Evolutionary conservation across 768 basidiomycete species (phyloP), one percentile per base, ranked within the genome.

Genomic region (Mrakia blollopis): DNA sequence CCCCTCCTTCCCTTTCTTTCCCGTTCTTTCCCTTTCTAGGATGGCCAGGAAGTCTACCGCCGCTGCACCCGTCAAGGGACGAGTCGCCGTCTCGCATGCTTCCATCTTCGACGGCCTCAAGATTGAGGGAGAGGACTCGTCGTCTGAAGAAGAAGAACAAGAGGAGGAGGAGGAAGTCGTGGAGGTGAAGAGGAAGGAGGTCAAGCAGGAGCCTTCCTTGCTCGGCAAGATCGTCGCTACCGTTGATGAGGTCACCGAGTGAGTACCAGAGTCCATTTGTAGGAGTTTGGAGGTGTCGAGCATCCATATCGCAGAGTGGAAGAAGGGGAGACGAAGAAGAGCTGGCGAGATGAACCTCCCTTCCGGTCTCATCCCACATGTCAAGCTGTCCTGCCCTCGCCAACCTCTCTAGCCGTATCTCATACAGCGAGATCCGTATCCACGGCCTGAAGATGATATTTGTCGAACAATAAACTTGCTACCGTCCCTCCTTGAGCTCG

Each of bases 121-220:
- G 63, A 73, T 77, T 37, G 76, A 77, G 50, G 76, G 76, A 54
- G 68, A 76, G 21, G 68, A 76, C 37, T 52, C 65, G 67, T 57
- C 50, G 14, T 39, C 44, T 9, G 73, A 74, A 18, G 73, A 74
- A 28, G 63, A 35, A 25, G 57, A 71, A 18, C 44, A 62, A 14
- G 57, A 69, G 54, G 71, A 70, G 44, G 68, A 61, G 41, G 65
- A 68, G 21, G 70, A 65, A 6, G 72, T 63, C 37, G 70, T 63
- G 18, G 71, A 63, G 44, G 39, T 50, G 25, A 32, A 21, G 28
- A 50, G 73, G 47, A 41, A 72, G 60, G 39, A 72, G 5, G 41
- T 18, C 23, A 18, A 52, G 39, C n/a, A 60, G 44, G 25, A 68
- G 74, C 35, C 25, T 35, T 16, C 50, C 47, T 37, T 67, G 30